Evolutionary conservation across 2,329 filamentous ascomycete species (phyloP).

Genomic region (Xylariaceae sp.): DNA sequence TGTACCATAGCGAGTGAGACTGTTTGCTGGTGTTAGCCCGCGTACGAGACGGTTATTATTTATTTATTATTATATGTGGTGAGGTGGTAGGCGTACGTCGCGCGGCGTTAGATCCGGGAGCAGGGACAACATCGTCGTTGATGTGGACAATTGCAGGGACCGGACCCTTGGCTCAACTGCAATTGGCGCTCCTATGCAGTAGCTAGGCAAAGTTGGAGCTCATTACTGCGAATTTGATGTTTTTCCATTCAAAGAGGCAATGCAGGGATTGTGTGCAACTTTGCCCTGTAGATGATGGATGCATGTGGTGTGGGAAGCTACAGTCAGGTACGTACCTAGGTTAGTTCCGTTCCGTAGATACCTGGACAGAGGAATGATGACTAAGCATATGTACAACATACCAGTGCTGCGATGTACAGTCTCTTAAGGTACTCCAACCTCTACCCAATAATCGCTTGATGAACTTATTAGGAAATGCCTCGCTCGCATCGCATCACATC

Average conservation of each 20-base stretch:
- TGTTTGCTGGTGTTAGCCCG: constrained; percentile 39
- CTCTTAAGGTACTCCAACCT: not conserved
- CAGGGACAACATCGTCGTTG: constrained; percentile 58
- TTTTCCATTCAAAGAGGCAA: no score
- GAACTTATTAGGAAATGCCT: not conserved
- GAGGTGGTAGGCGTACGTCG: constrained; percentile 57
- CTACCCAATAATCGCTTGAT: not conserved
- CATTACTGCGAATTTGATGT: not conserved
- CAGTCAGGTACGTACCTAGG: no score
- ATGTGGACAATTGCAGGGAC: not conserved
- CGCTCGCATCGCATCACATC: no score
- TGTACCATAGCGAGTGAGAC: constrained; percentile 77
- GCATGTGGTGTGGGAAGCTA: no score
- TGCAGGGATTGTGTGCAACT: no score
- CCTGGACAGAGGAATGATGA: no score
- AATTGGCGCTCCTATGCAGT: constrained; percentile 6
- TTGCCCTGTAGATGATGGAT: no score
- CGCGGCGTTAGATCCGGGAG: constrained; percentile 70
- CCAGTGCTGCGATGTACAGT: no score
- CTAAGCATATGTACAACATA: no score
- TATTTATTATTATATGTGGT: no score
- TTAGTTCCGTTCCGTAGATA: no score
- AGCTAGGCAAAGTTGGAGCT: not conserved
- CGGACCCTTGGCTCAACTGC: not conserved
- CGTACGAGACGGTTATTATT: not conserved